These are phyloP conservation scores for Pichia sp. DNA, from an alignment of 1,139 yeast species.

Conservation along the genomic window DNA sequence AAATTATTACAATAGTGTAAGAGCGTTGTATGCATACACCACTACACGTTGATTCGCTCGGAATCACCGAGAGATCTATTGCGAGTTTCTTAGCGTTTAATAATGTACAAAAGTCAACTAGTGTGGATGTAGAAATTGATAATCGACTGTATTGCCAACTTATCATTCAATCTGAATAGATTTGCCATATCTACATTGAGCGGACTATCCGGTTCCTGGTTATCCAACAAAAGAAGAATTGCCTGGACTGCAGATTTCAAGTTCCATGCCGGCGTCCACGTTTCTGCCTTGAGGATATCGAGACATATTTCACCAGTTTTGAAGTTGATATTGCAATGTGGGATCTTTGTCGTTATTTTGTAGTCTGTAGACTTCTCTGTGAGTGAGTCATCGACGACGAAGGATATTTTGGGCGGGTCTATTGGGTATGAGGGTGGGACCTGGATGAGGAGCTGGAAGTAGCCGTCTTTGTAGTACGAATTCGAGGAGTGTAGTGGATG, in stretches of 20 bases:
- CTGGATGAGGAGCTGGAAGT: conserved; percentile 38
- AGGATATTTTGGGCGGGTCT: conserved; percentile 63
- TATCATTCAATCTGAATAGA: conserved; percentile 58
- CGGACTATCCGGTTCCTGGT: conserved; percentile 88
- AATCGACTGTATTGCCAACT: conserved; percentile 55
- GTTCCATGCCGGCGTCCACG: conserved; percentile 94
- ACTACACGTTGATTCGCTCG: no score
- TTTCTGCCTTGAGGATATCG: conserved; percentile 60
- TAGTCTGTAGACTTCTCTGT: background rate
- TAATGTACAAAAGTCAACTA: background rate
- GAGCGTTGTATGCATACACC: no score
- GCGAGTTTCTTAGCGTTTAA: no score
- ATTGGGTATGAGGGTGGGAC: conserved; percentile 52
- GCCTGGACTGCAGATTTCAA: conserved; percentile 70
- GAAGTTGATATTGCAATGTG: conserved; percentile 75
- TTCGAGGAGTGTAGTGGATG: conserved; percentile 47
- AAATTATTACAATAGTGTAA: no score
- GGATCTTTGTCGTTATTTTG: conserved; percentile 41
- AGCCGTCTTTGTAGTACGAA: conserved; percentile 50
- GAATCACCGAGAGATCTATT: no score
- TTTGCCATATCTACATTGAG: conserved; percentile 86
- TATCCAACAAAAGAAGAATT: conserved; percentile 61
- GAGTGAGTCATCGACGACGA: conserved; percentile 27
- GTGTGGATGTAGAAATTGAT: conserved; percentile 48
- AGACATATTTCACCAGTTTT: conserved; percentile 78